Evolutionary conservation across 164 flowering plant genomes (phyloP), one percentile per base, ranked within the genome.

Genomic region (Malania oleifera): DNA sequence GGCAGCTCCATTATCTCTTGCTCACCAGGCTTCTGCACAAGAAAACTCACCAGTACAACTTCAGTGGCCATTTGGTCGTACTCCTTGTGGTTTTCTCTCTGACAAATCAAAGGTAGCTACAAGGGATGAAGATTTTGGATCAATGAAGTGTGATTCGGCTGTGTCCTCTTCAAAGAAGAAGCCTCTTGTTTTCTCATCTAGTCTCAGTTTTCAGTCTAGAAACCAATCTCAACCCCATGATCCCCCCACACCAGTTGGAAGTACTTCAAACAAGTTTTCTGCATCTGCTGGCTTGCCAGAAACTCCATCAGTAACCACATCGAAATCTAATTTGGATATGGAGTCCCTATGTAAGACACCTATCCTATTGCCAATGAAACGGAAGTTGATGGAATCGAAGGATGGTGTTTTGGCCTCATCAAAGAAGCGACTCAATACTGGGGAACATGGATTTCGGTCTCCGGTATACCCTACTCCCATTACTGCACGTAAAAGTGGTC

Each of bases 41-140:
- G 97, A 95, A 60, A 57, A 69, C 27, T 57, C 84, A 19, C 39
- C 73, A 4, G 26, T 70, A 64, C 91, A 76, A 56, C 46, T 80
- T 17, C 91, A 83, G 49, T 95, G 99, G 99, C 99, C 99, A 23
- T 79, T 77, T 59, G 85, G 88, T 37, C 92, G 92, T 7, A 49
- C 63, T 8, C 62, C 92, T 50, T 49, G 73, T 64, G 95, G 91
- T 39, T 88, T 90, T 68, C 68, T 86, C 46, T 60, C 72, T 9
- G 72, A 62, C 40, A 78, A 72, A 71, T 17, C 62, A 25, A 84
- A 80, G 60, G 11, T 52, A 34, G 9, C 24, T 20, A 38, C 55
- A 11, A 41, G 56, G 20, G 59, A 63, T 50, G 87, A 75, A 44
- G 78, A 67, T 52, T 25, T 60, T 14, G 38, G 57, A 59, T 41